These are phyloP conservation scores for Stachybotrys chlorohalonatus DNA, from an alignment of 2,329 filamentous ascomycete species.

Conservation along the genomic window DNA sequence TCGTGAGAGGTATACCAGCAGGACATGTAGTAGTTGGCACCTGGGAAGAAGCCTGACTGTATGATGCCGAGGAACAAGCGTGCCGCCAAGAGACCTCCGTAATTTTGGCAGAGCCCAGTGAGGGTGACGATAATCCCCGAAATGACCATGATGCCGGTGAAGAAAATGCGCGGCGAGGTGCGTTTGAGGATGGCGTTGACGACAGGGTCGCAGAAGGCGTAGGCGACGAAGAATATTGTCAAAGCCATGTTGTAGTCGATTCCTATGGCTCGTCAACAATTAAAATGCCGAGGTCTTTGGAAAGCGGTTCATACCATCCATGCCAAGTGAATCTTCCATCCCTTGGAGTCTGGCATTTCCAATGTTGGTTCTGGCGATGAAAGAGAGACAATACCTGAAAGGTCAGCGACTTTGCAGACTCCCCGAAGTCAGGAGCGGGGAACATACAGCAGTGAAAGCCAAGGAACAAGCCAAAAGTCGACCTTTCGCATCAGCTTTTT, in stretches of 20 bases:
- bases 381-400: slow-evolving; percentile 10
- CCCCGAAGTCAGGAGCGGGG: background rate
- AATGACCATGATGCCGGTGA: background rate
- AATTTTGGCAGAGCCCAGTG: background rate
- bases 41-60: slow-evolving; percentile 4
- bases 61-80: slow-evolving; percentile 1
- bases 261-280: background rate
- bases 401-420: background rate
- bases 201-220: background rate
- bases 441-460: background rate
- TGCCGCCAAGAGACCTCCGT: background rate
- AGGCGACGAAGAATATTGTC: slow-evolving; percentile 17
- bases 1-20: slow-evolving; percentile 9
- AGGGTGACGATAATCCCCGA: background rate
- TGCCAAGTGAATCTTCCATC: slow-evolving; percentile 11
- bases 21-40: background rate
- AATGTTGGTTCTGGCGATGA: slow-evolving; percentile 17
- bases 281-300: background rate
- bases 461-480: background rate
- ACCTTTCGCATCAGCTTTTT: background rate
- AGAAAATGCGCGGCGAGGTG: background rate
- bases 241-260: slow-evolving; percentile 50
- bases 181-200: background rate
- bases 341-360: slow-evolving; percentile 16
- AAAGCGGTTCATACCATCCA: slow-evolving; percentile 1